Evolutionary conservation across 1,284 basidiomycete genomes (phyloP).

Genomic region (Leccinum subatratum): DNA sequence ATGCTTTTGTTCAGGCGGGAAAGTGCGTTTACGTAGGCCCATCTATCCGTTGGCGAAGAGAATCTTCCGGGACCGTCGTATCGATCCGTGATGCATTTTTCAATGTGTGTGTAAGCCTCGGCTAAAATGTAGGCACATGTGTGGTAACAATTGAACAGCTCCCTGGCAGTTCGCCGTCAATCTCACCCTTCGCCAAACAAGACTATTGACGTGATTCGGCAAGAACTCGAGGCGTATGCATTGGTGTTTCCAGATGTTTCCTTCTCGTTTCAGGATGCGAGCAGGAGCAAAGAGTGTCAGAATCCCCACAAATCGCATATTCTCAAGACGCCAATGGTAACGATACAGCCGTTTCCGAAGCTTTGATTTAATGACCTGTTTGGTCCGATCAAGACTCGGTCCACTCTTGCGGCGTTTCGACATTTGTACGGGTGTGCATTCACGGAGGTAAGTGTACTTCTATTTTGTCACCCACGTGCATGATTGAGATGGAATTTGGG

Average conservation of each 20-base stretch:
- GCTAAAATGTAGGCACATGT: background rate
- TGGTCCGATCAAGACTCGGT: constrained; percentile 48
- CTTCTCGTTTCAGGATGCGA: constrained; percentile 64
- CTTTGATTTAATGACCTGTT: constrained; percentile 14
- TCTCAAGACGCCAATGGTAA: constrained; percentile 63
- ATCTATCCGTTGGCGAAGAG: constrained; percentile 66
- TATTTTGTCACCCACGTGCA: constrained; percentile 8
- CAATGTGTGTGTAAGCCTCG: constrained; percentile 49
- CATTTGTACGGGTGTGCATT: constrained; percentile 65
- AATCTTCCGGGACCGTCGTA: constrained; percentile 71
- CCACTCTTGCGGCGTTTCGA: constrained; percentile 59
- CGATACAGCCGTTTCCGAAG: constrained; percentile 7
- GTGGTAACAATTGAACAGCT: constrained; percentile 44
- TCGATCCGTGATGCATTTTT: constrained; percentile 82
- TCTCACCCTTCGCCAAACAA: constrained; percentile 57
- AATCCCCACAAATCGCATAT: constrained; percentile 40
- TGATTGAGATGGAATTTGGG: constrained; percentile 36
- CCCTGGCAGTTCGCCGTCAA: constrained; percentile 69
- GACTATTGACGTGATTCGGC: constrained; percentile 62
- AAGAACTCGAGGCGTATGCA: constrained; percentile 67
- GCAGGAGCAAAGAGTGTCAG: constrained; percentile 33
- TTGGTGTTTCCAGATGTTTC: constrained; percentile 66
- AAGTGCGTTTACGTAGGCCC: constrained; percentile 66
- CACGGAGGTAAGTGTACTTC: constrained; percentile 47
- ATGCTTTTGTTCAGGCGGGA: constrained; percentile 46